phyloP scores from a whole-genome alignment of 345 rosid genomes.

The Sisymbrium altissimum region DNA sequence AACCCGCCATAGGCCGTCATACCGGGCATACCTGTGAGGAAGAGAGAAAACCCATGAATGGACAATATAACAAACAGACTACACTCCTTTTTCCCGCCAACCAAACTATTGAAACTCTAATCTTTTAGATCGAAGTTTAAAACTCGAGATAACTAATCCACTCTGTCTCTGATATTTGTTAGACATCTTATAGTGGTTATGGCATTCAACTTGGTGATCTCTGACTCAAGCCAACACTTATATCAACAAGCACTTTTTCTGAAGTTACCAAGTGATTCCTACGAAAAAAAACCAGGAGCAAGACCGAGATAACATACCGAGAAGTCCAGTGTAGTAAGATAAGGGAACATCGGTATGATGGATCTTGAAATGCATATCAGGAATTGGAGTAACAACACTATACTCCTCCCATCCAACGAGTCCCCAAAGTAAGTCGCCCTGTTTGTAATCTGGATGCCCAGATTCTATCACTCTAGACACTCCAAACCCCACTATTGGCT shows the following conservation, averaged over 20 bases:
- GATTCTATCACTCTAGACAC: conserved; percentile 59
- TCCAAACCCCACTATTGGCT: conserved; percentile 40
- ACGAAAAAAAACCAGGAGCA: neutral
- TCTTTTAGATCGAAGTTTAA: neutral
- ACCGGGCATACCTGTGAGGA: conserved; percentile 45
- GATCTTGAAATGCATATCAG: conserved; percentile 42
- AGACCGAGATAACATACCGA: conserved; percentile 37
- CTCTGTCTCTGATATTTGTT: neutral
- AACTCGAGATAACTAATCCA: neutral
- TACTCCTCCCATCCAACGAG: conserved; percentile 67
- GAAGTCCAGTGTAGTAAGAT: conserved; percentile 61
- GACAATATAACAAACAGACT: neutral
- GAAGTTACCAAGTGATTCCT: neutral
- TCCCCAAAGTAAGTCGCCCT: conserved; percentile 63
- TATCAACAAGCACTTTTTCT: neutral
- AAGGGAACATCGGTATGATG: conserved; percentile 49
- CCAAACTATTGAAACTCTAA: neutral
- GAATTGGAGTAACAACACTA: conserved; percentile 35
- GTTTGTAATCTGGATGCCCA: conserved; percentile 45
- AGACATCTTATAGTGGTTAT: neutral
- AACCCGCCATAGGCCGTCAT: conserved; percentile 52
- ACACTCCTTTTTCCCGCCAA: neutral
- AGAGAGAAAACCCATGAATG: neutral
- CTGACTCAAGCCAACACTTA: neutral
- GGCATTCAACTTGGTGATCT: neutral